These are phyloP conservation scores for Cryptosporidium ubiquitum DNA, from an alignment of 169 alveolate species.

Conservation along the genomic window DNA sequence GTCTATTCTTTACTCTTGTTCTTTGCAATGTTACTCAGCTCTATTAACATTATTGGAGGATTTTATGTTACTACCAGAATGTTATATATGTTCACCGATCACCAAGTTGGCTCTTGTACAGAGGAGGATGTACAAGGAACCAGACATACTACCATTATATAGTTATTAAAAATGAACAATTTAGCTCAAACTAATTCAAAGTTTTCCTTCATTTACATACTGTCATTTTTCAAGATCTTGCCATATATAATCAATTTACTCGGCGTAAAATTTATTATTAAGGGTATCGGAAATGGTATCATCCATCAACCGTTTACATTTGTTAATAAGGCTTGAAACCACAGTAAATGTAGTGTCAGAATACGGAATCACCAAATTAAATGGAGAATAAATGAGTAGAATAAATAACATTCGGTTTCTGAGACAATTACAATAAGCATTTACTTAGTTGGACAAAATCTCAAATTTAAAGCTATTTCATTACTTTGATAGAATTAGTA, in stretches of 20 bases:
- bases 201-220: background rate
- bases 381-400: background rate
- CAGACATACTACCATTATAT: background rate
- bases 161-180: background rate
- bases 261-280: background rate
- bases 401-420: background rate
- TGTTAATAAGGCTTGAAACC: background rate
- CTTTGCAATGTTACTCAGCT: slow-evolving; percentile 78
- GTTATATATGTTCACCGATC: slow-evolving; percentile 89
- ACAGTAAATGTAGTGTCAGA: background rate
- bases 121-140: background rate
- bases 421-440: background rate
- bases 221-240: background rate
- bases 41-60: slow-evolving; percentile 89
- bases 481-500: background rate
- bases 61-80: slow-evolving; percentile 92
- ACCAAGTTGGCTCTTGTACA: slow-evolving; percentile 5
- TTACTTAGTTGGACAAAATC: background rate
- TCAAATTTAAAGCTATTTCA: slow-evolving; percentile 3
- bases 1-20: slow-evolving; percentile 72
- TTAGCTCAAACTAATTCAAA: background rate
- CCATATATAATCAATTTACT: background rate
- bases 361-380: background rate
- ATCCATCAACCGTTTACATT: background rate
- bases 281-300: background rate